phyloP scores from a whole-genome alignment of 495 filamentous ascomycete species.

The Xylaria grammica region DNA sequence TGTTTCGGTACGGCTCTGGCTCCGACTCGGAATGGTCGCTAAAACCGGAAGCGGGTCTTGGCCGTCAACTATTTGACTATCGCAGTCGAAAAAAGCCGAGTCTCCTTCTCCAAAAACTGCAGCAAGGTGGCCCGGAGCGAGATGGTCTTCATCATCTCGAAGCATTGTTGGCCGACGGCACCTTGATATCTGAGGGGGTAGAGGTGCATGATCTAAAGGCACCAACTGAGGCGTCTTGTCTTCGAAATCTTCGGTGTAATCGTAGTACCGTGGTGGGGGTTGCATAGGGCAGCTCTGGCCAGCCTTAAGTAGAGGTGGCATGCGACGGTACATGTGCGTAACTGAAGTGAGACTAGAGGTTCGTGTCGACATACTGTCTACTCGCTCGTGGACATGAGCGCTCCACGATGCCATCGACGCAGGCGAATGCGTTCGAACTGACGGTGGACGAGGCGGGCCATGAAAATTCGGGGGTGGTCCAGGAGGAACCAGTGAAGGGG shows the following conservation, averaged over 20 bases:
- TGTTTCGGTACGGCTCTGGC: conserved; percentile 7
- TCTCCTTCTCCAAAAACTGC: conserved; percentile 29
- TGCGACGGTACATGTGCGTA: conserved; percentile 45
- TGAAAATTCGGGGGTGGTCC: conserved; percentile 33
- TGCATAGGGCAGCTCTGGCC: conserved; percentile 24
- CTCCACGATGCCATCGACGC: conserved; percentile 36
- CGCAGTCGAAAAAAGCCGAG: conserved; percentile 31
- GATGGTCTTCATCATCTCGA: conserved; percentile 31
- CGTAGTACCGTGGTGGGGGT: conserved; percentile 51
- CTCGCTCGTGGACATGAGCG: conserved; percentile 29
- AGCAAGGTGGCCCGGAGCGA: conserved; percentile 23
- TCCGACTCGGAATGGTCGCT: not conserved
- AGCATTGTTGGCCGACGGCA: conserved; percentile 35
- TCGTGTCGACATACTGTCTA: conserved; percentile 31
- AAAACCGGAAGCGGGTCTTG: conserved; percentile 7
- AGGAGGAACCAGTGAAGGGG: conserved; percentile 38
- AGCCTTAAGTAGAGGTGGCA: conserved; percentile 27
- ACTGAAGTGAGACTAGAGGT: conserved; percentile 48
- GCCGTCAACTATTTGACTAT: conserved; percentile 23
- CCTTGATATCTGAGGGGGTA: conserved; percentile 40
- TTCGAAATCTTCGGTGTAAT: conserved; percentile 59
- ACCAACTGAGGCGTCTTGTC: conserved; percentile 24
- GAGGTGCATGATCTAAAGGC: conserved; percentile 34
- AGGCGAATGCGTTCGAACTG: conserved; percentile 30
- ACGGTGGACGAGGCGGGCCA: conserved; percentile 26